Base-by-base conservation (phyloP, 139 green algal species). In the Chlamydomonas schloesseri region DNA sequence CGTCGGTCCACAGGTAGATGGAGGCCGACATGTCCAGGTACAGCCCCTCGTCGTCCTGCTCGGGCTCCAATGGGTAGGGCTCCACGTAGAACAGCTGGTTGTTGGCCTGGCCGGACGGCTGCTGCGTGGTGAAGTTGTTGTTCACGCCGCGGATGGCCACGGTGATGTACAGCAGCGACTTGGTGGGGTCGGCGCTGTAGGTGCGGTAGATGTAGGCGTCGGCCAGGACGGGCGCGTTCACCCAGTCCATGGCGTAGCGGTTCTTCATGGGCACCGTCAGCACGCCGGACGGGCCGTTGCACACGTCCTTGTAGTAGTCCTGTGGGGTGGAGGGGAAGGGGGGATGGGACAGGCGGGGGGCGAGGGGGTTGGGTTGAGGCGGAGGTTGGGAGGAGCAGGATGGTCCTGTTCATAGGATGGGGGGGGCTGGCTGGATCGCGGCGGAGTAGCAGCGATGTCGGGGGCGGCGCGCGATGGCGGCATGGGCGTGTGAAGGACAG, bases 1-100 rank as follows among this genome's bases (percentile, higher is more conserved):
- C 65, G 69, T 87, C 81, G 17, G 81, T 80, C 81, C 81, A 87
- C 65, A 87, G 58, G 81, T 87, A 87, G 17, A 87, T 37, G 4
- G 69, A 80, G 26, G 81, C 60, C 10, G 24, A 29, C 17, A 87
- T 60, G 36, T 62, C 81, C 0, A 79, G 23, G 13, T 20, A 8
- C n/a, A 85, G 67, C 18, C 60, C 79, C 20, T 76, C 79, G 29
- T n/a, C 55, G 14, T 47, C 9, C 15, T 71, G 23, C 14, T 53
- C 31, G 11, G 15, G 64, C 21, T 67, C 36, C 10, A 62, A 34
- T 20, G 81, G 81, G 55, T 72, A 80, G 13, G 53, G 81, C 24
- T 71, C 36, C 69, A 72, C 29, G 33, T 73, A 79, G 69, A 53
- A 86, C 5, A 86, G 29, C 47, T 81, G 74, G 28, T 33, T 50